A percentile compares a stretch with the other conserved stretches of the same genome.
Evolutionary conservation across 2,329 filamentous ascomycete genomes (phyloP).

Genomic region (Colletotrichum nymphaeae): DNA sequence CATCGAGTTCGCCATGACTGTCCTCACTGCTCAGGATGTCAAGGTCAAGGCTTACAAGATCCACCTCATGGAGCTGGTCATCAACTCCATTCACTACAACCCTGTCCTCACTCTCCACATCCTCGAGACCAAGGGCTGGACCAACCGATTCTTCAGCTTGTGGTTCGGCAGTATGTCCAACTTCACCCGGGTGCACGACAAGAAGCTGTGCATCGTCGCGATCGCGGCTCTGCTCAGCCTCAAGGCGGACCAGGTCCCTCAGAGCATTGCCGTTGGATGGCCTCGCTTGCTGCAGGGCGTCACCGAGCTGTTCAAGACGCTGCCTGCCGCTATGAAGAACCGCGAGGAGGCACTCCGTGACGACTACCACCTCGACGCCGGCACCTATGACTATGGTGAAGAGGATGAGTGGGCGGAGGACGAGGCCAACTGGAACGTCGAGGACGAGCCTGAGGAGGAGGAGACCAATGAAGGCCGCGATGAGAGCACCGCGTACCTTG

Average conservation of each 20-base stretch:
- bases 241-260: constrained; percentile 82
- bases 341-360: constrained; percentile 93
- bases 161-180: constrained; percentile 98
- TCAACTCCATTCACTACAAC: constrained; percentile 98
- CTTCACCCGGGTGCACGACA: constrained; percentile 96
- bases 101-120: constrained; percentile 85
- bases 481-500: constrained; percentile 92
- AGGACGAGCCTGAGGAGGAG: constrained; percentile 77
- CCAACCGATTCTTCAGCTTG: constrained; percentile 97
- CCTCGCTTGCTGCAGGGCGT: constrained; percentile 89
- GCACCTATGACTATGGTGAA: constrained; percentile 70
- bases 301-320: constrained; percentile 89
- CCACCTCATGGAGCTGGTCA: constrained; percentile 98
- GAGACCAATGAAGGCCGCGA: constrained; percentile 78
- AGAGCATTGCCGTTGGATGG: constrained; percentile 96
- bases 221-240: constrained; percentile 88
- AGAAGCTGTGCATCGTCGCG: constrained; percentile 96
- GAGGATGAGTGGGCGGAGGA: constrained; percentile 88
- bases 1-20: constrained; percentile 87
- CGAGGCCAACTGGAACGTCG: constrained; percentile 82
- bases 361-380: constrained; percentile 78
- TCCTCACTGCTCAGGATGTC: constrained; percentile 79
- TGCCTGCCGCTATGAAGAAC: constrained; percentile 89
- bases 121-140: constrained; percentile 93
- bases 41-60: constrained; percentile 95